Evolutionary conservation across 2,329 filamentous ascomycete species (phyloP).

Genomic region (Botrytis squamosa): DNA sequence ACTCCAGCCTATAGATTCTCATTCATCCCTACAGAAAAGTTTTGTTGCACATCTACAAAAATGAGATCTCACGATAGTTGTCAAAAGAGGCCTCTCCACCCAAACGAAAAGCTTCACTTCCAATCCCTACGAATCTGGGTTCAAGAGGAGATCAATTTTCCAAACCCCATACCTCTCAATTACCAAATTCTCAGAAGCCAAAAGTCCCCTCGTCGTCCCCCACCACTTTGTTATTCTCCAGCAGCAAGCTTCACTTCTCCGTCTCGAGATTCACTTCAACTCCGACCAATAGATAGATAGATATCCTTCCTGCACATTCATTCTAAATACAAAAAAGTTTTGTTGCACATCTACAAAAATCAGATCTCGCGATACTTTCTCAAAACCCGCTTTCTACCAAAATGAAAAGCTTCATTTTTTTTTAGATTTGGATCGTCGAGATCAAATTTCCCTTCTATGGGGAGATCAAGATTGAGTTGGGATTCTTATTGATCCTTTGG

Average conservation of each 20-base stretch:
- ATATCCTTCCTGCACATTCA: too few species aligned
- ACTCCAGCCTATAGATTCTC: too few species aligned
- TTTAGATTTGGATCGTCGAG: background rate
- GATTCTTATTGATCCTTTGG: fast-evolving
- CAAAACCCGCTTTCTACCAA: background rate
- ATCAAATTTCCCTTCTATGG: background rate
- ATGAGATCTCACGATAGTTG: background rate
- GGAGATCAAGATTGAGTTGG: background rate
- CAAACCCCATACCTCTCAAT: background rate
- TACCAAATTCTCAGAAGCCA: fast-evolving
- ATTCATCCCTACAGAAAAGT: background rate
- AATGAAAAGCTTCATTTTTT: background rate
- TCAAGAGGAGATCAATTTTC: background rate
- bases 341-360: background rate
- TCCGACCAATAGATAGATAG: too few species aligned
- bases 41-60: conserved; percentile 5
- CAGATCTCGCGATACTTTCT: background rate
- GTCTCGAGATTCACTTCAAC: background rate
- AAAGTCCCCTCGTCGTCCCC: background rate
- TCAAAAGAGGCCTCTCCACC: background rate
- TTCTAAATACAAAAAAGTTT: background rate
- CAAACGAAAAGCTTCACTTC: background rate
- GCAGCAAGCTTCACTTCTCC: too few species aligned
- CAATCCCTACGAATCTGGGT: fast-evolving
- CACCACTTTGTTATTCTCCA: too few species aligned